Evolutionary conservation across 768 basidiomycete genomes (phyloP), one percentile per base, ranked within the genome.

Genomic region (Chalciporus sphaerocephalus): DNA sequence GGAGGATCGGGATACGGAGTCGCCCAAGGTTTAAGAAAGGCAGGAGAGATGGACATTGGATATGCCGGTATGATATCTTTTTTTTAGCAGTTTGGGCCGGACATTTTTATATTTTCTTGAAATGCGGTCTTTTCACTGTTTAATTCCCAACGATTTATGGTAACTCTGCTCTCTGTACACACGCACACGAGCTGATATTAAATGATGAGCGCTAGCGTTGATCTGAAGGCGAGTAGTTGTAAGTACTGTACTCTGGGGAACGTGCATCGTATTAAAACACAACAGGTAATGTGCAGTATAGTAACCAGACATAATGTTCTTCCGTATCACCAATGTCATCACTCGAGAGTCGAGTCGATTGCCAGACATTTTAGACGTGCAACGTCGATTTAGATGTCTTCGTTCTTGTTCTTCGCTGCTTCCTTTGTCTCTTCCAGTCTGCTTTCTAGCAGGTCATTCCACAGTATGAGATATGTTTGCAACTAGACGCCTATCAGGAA

Each of bases 1-100:
- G 11, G 69, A 69, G 45, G 78, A 76, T 47, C 67, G 72, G 42
- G 76, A 78, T 44, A 72, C 64, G 30, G 68, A 73, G 3, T 37
- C 51, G 3, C 21, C 44, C 4, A 50, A 51, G 21, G 37, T 21
- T n/a, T 57, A 40, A 62, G 30, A n/a, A 25, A 10, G 24, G 24
- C 24, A 25, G 30, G 9, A 5, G 30, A 32, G 13, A 30, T 15
- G 30, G 30, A 32, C 30, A 5, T n/a, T 32, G 5, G 24, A 6
- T 25, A 25, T 6, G 24, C 10, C 5, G 6, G 15, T 32, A 32
- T 32, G 30, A 32, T 32, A 32, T 32, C 30, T 32, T 10, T 25
- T 25, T 25, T 32, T 32, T 32, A 13, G 30, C 30, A 32, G 30
- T 32, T 32, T 6, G 30, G 30, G n/a, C 30, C n/a, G 30, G 15